Percentiles rank a stretch among this genome's conserved stretches.
These are phyloP conservation scores for Senna siamea DNA, from an alignment of 306 rosid genomes.

Conservation along the genomic window DNA sequence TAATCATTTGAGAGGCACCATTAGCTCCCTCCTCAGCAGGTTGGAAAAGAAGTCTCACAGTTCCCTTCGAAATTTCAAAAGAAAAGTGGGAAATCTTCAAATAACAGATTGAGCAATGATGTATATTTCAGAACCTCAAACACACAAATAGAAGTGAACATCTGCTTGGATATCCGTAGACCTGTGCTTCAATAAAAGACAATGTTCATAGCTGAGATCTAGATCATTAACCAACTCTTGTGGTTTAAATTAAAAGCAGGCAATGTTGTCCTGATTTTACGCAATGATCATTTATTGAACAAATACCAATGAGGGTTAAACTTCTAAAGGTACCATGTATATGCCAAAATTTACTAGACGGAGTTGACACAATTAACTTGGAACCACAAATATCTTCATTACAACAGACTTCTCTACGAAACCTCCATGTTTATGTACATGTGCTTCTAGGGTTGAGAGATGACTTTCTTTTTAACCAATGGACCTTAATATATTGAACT, in stretches of 20 bases:
- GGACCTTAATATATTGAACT: constrained; percentile 4
- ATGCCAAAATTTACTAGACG: neutral
- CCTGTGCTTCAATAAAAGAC: constrained; percentile 18
- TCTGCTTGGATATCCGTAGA: neutral
- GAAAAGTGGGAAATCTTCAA: neutral
- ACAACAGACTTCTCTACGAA: neutral
- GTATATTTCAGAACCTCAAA: constrained; percentile 27
- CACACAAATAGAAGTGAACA: constrained; percentile 12
- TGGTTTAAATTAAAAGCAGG: constrained; percentile 28
- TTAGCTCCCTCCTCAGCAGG: constrained; percentile 80
- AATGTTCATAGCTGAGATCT: constrained; percentile 1
- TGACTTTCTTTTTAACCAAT: neutral
- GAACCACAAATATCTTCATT: neutral
- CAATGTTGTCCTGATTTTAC: neutral
- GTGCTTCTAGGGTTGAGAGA: neutral
- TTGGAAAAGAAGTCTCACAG: constrained; percentile 71
- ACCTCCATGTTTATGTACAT: neutral
- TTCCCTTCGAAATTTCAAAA: constrained; percentile 62
- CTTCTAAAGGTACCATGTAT: neutral
- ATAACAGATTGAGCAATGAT: constrained; percentile 19
- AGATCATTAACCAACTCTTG: constrained; percentile 9
- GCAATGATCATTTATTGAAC: neutral
- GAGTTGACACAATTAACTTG: neutral
- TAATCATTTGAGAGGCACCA: constrained; percentile 64
- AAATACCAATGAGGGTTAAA: neutral